phyloP scores from a whole-genome alignment of 148 eudicot species.

The Camellia japonica region DNA sequence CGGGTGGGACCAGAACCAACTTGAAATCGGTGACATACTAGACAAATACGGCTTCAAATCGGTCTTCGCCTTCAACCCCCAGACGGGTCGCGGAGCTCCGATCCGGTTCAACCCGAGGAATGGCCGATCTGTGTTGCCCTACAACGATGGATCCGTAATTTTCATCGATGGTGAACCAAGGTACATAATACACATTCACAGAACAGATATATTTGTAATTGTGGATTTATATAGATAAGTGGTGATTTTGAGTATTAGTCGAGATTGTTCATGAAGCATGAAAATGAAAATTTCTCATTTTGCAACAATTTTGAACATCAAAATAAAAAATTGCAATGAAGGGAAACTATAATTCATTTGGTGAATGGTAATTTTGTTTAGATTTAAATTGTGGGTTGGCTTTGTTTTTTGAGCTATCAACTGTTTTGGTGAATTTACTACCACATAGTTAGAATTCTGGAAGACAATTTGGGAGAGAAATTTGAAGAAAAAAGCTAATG shows the following conservation, averaged over 20 bases:
- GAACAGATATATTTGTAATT: background rate
- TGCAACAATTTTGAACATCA: no score
- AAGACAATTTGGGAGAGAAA: no score
- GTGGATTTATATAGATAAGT: background rate
- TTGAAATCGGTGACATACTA: conserved; percentile 72
- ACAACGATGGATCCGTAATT: conserved; percentile 59
- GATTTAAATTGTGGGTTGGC: no score
- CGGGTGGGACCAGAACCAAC: conserved; percentile 90
- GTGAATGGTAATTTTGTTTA: no score
- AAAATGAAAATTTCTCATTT: no score
- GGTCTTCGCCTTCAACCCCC: conserved; percentile 60
- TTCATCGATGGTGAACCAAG: conserved; percentile 84
- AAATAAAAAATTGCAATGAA: no score
- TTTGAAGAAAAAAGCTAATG: no score
- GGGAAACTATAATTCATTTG: no score
- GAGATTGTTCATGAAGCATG: background rate
- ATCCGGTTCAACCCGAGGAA: conserved; percentile 71
- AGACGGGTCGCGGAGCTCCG: conserved; percentile 63
- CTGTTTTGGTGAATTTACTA: no score
- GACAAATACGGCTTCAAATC: conserved; percentile 69
- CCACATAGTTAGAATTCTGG: no score
- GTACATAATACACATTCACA: conserved; percentile 25
- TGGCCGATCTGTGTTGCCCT: conserved; percentile 75
- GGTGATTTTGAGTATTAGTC: background rate
- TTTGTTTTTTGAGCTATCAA: no score